Percentiles rank a stretch among this genome's conserved stretches.
Conservation (phyloP, 768 basidiomycete genomes). For the Amyloporia xantha region DNA sequence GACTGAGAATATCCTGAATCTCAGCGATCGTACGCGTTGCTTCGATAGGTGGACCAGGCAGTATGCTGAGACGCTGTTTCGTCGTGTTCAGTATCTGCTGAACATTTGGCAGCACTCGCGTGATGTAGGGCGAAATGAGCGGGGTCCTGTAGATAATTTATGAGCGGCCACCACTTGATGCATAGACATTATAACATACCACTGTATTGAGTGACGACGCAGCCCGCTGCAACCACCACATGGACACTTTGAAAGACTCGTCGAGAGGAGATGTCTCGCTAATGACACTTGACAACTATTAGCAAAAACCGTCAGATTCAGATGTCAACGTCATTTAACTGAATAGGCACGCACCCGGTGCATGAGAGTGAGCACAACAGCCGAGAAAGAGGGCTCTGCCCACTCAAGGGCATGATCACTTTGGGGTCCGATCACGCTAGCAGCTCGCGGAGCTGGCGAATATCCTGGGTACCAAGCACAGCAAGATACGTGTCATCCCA, state of each 20-base stretch:
- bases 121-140: conserved; percentile 77
- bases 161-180: background rate
- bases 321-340: too few species aligned
- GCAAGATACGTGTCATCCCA: conserved; percentile 83
- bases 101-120: conserved; percentile 74
- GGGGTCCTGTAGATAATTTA: conserved; percentile 66
- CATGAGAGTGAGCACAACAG: conserved; percentile 76
- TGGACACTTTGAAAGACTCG: conserved; percentile 71
- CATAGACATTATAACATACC: conserved; percentile 32
- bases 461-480: conserved; percentile 70
- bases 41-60: conserved; percentile 63
- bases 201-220: conserved; percentile 65
- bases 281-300: too few species aligned
- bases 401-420: conserved; percentile 70
- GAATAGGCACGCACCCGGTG: conserved; percentile 73
- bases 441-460: conserved; percentile 66
- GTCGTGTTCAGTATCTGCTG: conserved; percentile 71
- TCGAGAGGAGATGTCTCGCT: conserved; percentile 73
- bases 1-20: conserved; percentile 61
- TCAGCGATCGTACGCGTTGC: conserved; percentile 71
- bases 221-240: conserved; percentile 86
- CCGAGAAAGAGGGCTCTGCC: conserved; percentile 65
- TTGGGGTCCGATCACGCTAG: conserved; percentile 72
- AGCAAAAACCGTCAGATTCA: conserved; percentile 54
- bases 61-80: conserved; percentile 71